Evolutionary conservation across 768 basidiomycete species (phyloP), one percentile per base, ranked within the genome.

Genomic region (Fomitopsis pulvina): DNA sequence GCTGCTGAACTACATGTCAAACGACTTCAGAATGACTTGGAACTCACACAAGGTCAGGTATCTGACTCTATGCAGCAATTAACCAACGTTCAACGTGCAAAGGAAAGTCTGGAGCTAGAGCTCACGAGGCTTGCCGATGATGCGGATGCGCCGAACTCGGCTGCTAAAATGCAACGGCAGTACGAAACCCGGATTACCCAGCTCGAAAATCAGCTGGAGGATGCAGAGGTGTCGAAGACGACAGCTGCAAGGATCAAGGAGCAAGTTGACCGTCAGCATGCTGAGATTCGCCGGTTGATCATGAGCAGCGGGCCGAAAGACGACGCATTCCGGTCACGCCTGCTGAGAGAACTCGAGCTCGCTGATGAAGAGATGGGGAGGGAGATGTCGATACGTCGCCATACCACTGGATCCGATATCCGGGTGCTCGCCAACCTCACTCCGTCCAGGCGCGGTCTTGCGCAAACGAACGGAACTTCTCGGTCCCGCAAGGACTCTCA

Each of bases 221-320:
- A 85, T 29, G 70, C 77, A 1, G 77, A 81, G 48, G 65, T 71
- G 12, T 69, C 76, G 0, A 72, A 75, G 45, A 59, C 68, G 2
- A 77, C 75, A 24, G 75, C 76, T 2, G 64, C 74, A 2, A 75
- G 73, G 54, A 81, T 86, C 56, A 78, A 74, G 56, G 78, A 80
- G 30, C 79, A 75, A 41, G 75, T 87, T 26, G 79, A 81, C 56
- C 75, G 74, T 14, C 84, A 87, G 47, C 85, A 86, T 59, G 75
- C 76, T n/a, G 85, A 88, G 53, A 76, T 88, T 37, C 79, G 84
- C 4, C 71, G 77, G n/a, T 69, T 87, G 21, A 77, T 87, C 47
- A 71, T 77, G 67, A 71, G 70, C 40, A 76, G 73, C 44, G 73
- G 73, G 10, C 76, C 81, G 8, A 71, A 74, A 30, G 85, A 86